Conservation (phyloP, 345 rosid species). For the Hibiscus mutabilis region DNA sequence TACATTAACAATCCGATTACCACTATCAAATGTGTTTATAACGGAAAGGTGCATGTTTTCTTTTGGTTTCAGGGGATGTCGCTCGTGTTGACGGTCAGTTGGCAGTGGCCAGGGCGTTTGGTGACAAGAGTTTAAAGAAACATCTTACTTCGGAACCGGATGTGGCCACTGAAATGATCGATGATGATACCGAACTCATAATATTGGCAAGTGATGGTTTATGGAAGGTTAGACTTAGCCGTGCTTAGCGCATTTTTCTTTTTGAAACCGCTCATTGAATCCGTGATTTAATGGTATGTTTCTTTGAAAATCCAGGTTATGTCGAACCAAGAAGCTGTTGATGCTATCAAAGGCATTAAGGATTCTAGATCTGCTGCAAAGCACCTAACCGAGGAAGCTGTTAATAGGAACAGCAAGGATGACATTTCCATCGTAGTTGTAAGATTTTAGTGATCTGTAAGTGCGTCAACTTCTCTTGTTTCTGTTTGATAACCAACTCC, state of each 20-base stretch:
- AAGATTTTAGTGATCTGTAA: conserved; percentile 42
- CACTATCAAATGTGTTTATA: background rate
- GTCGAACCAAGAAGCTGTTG: conserved; percentile 83
- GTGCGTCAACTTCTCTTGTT: background rate
- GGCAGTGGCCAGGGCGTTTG: conserved; percentile 96
- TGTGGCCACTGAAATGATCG: conserved; percentile 46
- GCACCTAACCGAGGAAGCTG: conserved; percentile 74
- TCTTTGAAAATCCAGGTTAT: conserved; percentile 43
- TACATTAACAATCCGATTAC: background rate
- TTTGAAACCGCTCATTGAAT: background rate
- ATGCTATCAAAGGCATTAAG: conserved; percentile 42
- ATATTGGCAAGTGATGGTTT: conserved; percentile 89
- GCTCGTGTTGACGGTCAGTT: conserved; percentile 87
- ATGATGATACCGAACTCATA: conserved; percentile 57
- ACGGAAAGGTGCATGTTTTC: background rate
- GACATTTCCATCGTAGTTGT: conserved; percentile 88
- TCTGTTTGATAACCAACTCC: conserved; percentile 3
- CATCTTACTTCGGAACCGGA: conserved; percentile 93
- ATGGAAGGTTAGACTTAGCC: conserved; percentile 56
- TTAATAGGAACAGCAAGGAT: conserved; percentile 62
- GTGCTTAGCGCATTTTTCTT: background rate
- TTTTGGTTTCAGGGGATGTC: conserved; percentile 62
- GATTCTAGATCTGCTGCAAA: conserved; percentile 83
- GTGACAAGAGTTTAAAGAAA: conserved; percentile 78
- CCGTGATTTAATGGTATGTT: too few species aligned